A percentile compares a stretch with the other conserved stretches of the same genome.
Evolutionary conservation across 768 basidiomycete species (phyloP).

Genomic region (Rhizopogon sp.): DNA sequence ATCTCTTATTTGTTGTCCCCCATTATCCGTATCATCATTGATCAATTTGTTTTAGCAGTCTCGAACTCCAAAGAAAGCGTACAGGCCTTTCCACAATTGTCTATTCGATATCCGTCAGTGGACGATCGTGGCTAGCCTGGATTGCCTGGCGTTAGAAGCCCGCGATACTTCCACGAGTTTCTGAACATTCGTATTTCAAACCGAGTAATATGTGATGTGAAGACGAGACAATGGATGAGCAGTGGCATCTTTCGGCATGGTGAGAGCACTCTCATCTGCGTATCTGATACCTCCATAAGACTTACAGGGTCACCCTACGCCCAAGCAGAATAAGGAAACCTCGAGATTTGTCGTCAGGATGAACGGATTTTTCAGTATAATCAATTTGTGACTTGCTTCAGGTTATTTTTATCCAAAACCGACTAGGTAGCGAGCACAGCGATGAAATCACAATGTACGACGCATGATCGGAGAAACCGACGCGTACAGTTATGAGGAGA

Average conservation of each 20-base stretch:
- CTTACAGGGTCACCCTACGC: background rate
- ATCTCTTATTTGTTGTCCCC: background rate
- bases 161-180: background rate
- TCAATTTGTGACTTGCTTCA: background rate
- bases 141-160: background rate
- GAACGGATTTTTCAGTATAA: background rate
- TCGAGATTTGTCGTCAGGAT: background rate
- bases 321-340: background rate
- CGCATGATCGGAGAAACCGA: background rate
- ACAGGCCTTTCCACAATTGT: background rate
- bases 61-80: background rate
- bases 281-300: background rate
- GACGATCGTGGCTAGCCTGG: background rate
- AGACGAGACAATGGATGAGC: background rate
- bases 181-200: background rate
- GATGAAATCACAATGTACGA: background rate
- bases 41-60: background rate
- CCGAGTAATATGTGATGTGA: background rate
- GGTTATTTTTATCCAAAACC: background rate
- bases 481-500: background rate
- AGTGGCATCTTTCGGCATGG: background rate
- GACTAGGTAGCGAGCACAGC: background rate
- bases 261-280: background rate
- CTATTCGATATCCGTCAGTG: background rate
- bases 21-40: background rate